These are phyloP conservation scores for Neonectria punicea DNA, from an alignment of 2,329 filamentous ascomycete species.

Conservation along the genomic window DNA sequence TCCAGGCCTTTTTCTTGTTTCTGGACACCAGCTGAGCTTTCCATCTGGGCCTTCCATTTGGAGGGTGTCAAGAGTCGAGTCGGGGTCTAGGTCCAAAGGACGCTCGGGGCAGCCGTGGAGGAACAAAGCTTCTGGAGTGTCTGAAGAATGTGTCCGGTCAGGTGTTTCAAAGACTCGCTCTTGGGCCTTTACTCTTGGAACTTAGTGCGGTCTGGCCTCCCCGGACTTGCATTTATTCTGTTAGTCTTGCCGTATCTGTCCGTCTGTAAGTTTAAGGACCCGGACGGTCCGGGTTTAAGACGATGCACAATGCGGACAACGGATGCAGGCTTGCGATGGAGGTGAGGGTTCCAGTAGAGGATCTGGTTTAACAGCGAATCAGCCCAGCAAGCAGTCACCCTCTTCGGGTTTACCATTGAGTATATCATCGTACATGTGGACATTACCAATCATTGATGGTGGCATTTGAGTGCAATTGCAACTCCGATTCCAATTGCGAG, in stretches of 20 bases:
- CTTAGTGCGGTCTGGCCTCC: background rate
- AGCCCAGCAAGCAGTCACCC: conserved; percentile 7
- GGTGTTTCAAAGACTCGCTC: conserved; percentile 7
- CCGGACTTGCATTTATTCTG: background rate
- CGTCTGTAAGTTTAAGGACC: background rate
- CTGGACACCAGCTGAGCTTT: conserved; percentile 21
- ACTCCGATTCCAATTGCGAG: background rate
- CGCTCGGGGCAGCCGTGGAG: background rate
- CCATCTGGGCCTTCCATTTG: conserved; percentile 1
- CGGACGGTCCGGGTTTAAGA: conserved; percentile 6
- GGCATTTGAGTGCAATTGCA: background rate
- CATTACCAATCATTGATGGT: conserved; percentile 2
- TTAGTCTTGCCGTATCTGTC: background rate
- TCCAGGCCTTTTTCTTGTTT: conserved; percentile 1
- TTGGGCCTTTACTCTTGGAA: conserved; percentile 4
- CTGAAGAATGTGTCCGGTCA: background rate
- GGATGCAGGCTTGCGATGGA: background rate
- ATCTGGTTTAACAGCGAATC: conserved; percentile 8
- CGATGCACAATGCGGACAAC: background rate
- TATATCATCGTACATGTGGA: conserved; percentile 15
- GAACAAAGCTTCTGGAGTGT: conserved; percentile 11
- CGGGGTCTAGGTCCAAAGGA: background rate
- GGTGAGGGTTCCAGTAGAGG: conserved; percentile 4
- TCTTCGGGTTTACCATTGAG: background rate
- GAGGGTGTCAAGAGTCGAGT: conserved; percentile 8